A percentile compares a stretch with the other conserved stretches of the same genome.
Evolutionary conservation across 202 grass and related monocot species (phyloP).

Genomic region (Elaeis oleifera): DNA sequence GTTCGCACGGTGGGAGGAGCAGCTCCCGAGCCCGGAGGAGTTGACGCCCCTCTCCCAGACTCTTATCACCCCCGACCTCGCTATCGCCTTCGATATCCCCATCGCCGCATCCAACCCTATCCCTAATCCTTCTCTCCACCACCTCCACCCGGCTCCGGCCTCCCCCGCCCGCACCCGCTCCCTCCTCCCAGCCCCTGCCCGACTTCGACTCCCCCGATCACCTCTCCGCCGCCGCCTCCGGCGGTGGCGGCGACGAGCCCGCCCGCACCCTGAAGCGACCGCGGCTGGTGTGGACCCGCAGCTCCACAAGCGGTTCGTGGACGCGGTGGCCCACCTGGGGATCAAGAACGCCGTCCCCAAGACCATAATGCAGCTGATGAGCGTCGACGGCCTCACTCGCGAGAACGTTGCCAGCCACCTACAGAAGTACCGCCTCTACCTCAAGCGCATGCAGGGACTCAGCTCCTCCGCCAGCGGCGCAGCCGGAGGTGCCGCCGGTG

Average conservation of each 20-base stretch:
- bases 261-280: not conserved
- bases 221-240: not conserved
- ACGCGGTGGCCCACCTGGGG: constrained; percentile 17
- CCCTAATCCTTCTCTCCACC: not conserved
- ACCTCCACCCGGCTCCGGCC: not conserved
- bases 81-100: too few relatives aligned
- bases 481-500: too few relatives aligned
- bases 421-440: not conserved
- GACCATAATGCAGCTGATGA: constrained; percentile 3
- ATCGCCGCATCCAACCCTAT: not conserved
- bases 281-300: not conserved
- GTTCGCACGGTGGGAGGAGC: constrained; percentile 1
- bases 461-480: not conserved
- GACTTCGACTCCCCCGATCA: not conserved
- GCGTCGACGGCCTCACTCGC: not conserved
- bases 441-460: constrained; percentile 1
- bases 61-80: too few relatives aligned
- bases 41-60: too few relatives aligned
- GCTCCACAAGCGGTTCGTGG: not conserved
- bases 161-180: not conserved
- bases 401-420: not conserved
- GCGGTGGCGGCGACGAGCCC: not conserved
- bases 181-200: not conserved
- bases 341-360: constrained; percentile 1
- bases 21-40: not conserved